Base-by-base conservation (phyloP, 2,329 filamentous ascomycete genomes). In the Aspergillus sp. region DNA sequence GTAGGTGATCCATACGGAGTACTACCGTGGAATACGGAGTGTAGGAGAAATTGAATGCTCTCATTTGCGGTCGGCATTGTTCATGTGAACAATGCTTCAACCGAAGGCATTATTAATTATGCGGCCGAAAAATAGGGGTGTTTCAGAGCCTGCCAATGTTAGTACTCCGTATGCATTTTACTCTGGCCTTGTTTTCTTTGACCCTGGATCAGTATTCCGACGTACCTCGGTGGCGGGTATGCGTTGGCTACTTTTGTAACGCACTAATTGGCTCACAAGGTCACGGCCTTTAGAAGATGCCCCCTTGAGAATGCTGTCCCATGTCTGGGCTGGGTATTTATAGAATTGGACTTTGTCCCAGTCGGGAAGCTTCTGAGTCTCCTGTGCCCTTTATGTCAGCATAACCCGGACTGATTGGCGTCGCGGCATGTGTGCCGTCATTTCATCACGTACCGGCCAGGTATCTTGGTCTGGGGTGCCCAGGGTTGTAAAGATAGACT, bases 401-500 rank as follows among this genome's bases (percentile, higher is more conserved):
- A 39, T 31, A 32, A 9, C 32, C 46, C n/a, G 20, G 22, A n/a
- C 9, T 26, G 26, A 56, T 31, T 26, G 20, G n/a, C 31, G 26
- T 29, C 26, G 7, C 26, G 26, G 26, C 7, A n/a, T 49, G 42
- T 16, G 14, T 46, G 10, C 16, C n/a, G 10, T 22, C 11, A 63
- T 3, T 7, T 31, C 20, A 54, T 32, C n/a, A 72, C 82, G 66
- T 75, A 86, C 91, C 2, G 95, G 95, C 95, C 95, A 99, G 0
- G 81, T 86, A 55, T 88, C 80, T n/a, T 82, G 76, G 49, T 89
- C 90, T 0, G 95, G 95, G 1, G 93, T 97, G 1, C 96, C 96
- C 6, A 99, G 76, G 0, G 89, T 96, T 76, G 90, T 88, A 78
- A 99, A 98, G 39, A 98, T 94, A 70, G 92, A 96, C 55, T 93